Conservation (phyloP, 179 eudicot genomes). For the Silene noctiflora region DNA sequence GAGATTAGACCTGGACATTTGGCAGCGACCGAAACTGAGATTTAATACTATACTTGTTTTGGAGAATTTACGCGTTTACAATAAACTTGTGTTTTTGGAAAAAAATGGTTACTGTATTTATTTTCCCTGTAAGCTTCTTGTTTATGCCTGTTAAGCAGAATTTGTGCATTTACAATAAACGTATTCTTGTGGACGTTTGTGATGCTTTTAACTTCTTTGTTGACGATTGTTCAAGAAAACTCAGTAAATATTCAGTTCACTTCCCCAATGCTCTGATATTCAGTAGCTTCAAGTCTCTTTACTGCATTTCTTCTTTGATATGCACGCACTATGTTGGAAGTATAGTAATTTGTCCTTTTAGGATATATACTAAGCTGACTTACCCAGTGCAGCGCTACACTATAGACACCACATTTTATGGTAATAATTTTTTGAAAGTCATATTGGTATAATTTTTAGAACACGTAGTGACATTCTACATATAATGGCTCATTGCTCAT, state of each 20-base stretch:
- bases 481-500: not conserved
- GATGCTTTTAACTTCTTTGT: too few species aligned
- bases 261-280: not conserved
- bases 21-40: too few species aligned
- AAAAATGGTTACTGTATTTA: not conserved
- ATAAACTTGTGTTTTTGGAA: not conserved
- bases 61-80: not conserved
- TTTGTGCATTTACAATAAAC: not conserved
- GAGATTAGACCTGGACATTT: too few species aligned
- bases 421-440: not conserved
- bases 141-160: not conserved
- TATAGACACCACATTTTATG: not conserved
- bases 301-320: not conserved
- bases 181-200: not conserved
- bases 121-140: not conserved
- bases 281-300: not conserved
- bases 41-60: too few species aligned
- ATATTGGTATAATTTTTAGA: too few species aligned
- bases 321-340: too few species aligned
- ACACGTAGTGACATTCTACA: not conserved
- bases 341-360: not conserved
- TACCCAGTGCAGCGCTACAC: not conserved
- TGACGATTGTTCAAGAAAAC: too few species aligned
- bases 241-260: too few species aligned
- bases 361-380: not conserved